Evolutionary conservation across 2,329 filamentous ascomycete species (phyloP).

Genomic region (Mycogone perniciosa): DNA sequence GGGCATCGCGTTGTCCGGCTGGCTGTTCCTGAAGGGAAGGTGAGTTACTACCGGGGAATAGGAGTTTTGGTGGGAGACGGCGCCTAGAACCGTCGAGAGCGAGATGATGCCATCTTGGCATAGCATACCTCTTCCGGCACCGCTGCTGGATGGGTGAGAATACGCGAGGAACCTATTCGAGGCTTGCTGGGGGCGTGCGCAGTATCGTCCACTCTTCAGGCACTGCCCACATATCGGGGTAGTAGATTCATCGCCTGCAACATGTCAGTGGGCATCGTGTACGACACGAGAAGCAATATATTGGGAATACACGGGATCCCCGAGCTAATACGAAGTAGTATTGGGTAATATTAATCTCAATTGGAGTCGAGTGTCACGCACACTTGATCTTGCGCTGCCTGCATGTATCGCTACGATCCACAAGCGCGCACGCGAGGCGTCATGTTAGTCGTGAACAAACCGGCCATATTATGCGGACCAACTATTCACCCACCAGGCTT

Average conservation of each 20-base stretch:
- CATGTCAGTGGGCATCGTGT: neutral
- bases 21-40: neutral
- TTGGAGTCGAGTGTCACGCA: constrained; percentile 8
- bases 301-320: neutral
- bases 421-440: neutral
- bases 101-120: neutral
- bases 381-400: constrained; percentile 33
- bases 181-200: constrained; percentile 25
- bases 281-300: constrained; percentile 4
- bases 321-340: no score
- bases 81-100: neutral
- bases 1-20: constrained; percentile 5
- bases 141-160: neutral
- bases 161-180: constrained; percentile 8
- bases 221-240: constrained; percentile 30
- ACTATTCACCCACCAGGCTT: constrained; percentile 4
- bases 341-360: no score
- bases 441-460: neutral
- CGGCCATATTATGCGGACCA: neutral
- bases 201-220: constrained; percentile 26
- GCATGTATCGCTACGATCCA: constrained; percentile 28
- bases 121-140: neutral
- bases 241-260: constrained; percentile 25
- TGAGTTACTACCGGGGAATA: no score
- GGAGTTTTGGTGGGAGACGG: no score